Evolutionary conservation across 257 asterid genomes (phyloP).

Genomic region (Solanum sitiens): DNA sequence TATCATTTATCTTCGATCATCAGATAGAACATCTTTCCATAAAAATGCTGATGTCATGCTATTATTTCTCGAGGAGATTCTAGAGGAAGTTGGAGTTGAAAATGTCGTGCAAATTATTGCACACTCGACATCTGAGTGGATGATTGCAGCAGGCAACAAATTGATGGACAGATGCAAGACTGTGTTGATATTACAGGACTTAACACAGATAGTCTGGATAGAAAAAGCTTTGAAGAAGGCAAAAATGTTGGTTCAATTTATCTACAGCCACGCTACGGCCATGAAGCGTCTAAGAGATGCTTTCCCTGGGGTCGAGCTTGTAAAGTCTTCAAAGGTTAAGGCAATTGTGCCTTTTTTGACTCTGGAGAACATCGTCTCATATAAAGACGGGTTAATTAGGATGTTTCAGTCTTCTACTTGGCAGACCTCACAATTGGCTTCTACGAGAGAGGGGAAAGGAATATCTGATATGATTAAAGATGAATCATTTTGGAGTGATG

Average conservation of each 20-base stretch:
- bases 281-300: conserved; percentile 13
- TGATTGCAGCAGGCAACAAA: conserved; percentile 34
- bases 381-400: conserved; percentile 9
- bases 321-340: conserved; percentile 14
- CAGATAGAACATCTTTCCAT: too few species aligned
- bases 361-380: conserved; percentile 38
- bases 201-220: conserved; percentile 8
- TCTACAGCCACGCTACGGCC: conserved; percentile 12
- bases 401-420: conserved; percentile 22
- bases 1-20: too few species aligned
- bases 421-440: conserved; percentile 2
- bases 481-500: conserved; percentile 35
- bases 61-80: too few species aligned
- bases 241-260: conserved; percentile 24
- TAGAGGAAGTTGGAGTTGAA: too few species aligned
- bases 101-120: conserved; percentile 8
- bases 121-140: conserved; percentile 29
- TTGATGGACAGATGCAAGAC: conserved; percentile 23
- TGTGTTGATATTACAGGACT: conserved; percentile 40
- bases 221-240: conserved; percentile 27
- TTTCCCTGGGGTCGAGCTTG: conserved; percentile 2
- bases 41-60: too few species aligned
- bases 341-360: conserved; percentile 27
- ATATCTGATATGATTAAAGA: conserved; percentile 27
- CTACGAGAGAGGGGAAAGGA: conserved; percentile 16